Base-by-base conservation (phyloP, 1,284 basidiomycete genomes). In the Apiotrichum veenhuisii region DNA sequence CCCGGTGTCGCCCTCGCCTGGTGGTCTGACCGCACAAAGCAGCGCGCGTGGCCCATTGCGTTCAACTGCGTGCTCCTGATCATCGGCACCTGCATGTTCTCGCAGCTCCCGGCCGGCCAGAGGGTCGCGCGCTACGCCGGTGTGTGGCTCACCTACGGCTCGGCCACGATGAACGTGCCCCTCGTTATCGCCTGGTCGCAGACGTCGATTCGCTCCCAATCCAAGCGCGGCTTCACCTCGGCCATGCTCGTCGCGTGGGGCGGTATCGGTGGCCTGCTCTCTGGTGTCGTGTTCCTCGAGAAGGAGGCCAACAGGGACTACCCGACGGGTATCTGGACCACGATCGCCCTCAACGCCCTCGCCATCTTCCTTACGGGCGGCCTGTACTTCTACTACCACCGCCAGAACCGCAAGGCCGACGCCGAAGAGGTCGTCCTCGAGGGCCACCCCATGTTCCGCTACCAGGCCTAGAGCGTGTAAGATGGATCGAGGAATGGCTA, bases 171-270 rank as follows among this genome's bases (percentile, higher is more conserved):
- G 42, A 73, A 70, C 55, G 63, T 72, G 10, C 72, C 75, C 9
- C 67, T 69, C 42, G 63, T 69, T 36, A 53, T 73, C 30, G 64
- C 69, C 5, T 76, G 73, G 65, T 66, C 68, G 37, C 71, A 75
- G 58, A 75, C 74, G 64, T 78, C 78, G 68, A 74, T 80, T 34
- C 73, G 73, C 15, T 67, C 71, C n/a, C 74, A 79, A 60, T 70
- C 70, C 37, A 79, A 80, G 62, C 62, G 67, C 38, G 64, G 67
- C 25, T 72, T 75, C 22, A 43, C 53, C 27, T 50, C 50, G 22
- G 56, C 57, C 2, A 23, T 61, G 30, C 40, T 58, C 43, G 54
- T 63, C 36, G 62, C 58, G 9, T 52, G 43, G 36, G 62, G 62
- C 18, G 58, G 62, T 37, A 47, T 63, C 41, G 58, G 58, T 42